phyloP scores from a whole-genome alignment of 2,329 filamentous ascomycete genomes.

The Fusarium begoniae region DNA sequence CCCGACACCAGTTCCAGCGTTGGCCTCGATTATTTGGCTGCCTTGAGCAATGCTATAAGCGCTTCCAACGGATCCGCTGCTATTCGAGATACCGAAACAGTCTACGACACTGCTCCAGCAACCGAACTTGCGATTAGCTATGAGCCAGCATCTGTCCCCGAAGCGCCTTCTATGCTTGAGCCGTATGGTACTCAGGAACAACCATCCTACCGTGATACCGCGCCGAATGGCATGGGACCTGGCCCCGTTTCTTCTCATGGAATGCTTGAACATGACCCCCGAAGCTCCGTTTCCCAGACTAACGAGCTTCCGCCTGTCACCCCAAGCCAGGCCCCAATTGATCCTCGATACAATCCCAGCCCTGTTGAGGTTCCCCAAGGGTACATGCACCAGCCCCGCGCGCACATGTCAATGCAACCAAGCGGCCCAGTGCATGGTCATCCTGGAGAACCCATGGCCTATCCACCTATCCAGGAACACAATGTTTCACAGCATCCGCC shows the following conservation, averaged over 20 bases:
- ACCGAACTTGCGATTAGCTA: conserved; percentile 11
- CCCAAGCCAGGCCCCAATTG: conserved; percentile 35
- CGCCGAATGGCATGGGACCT: conserved; percentile 6
- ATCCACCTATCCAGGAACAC: conserved; percentile 42
- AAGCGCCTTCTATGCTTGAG: conserved; percentile 14
- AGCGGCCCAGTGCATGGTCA: conserved; percentile 37
- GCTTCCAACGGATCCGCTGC: conserved; percentile 35
- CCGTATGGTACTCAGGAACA: conserved; percentile 14
- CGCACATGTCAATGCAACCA: conserved; percentile 39
- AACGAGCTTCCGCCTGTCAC: conserved; percentile 37
- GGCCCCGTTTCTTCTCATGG: conserved; percentile 2
- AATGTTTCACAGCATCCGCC: conserved; percentile 37
- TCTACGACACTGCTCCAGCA: neutral
- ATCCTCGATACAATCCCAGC: conserved; percentile 35
- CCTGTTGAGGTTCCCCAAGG: conserved; percentile 39
- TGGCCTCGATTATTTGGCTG: conserved; percentile 48
- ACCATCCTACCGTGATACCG: conserved; percentile 10
- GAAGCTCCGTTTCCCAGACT: conserved; percentile 33
- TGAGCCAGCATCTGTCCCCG: conserved; percentile 14
- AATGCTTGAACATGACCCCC: conserved; percentile 34
- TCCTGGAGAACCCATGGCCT: conserved; percentile 36
- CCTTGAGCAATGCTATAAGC: conserved; percentile 47
- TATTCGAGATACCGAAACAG: neutral
- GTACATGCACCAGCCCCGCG: conserved; percentile 40
- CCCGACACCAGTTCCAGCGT: conserved; percentile 36